Conservation (phyloP, 2,329 filamentous ascomycete species). For the Aspergillus brunneoviolaceus region DNA sequence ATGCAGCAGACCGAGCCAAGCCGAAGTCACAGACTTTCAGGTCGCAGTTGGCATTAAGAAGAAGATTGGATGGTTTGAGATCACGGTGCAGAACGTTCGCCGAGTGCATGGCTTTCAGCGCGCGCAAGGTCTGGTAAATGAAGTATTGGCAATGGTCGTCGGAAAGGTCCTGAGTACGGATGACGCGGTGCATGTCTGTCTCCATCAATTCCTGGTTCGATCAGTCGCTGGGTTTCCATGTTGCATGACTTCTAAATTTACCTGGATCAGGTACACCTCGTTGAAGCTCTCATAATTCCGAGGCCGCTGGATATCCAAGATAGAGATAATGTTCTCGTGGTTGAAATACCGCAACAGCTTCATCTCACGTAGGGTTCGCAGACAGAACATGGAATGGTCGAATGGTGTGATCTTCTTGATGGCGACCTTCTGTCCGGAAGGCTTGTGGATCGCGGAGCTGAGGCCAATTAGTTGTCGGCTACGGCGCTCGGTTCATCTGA, state of each 20-base stretch:
- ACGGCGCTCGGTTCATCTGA: not conserved
- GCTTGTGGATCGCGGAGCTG: slow-evolving; percentile 96
- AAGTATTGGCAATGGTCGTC: slow-evolving; percentile 99
- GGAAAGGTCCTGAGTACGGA: slow-evolving; percentile 95
- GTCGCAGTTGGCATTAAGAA: slow-evolving; percentile 98
- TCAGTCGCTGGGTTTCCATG: not conserved
- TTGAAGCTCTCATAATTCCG: slow-evolving; percentile 94
- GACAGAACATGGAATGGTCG: slow-evolving; percentile 98
- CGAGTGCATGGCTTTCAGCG: slow-evolving; percentile 98
- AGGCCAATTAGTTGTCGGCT: slow-evolving; percentile 15
- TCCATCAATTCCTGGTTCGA: slow-evolving; percentile 88
- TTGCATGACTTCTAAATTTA: slow-evolving; percentile 44
- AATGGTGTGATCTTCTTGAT: slow-evolving; percentile 99
- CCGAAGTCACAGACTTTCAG: slow-evolving; percentile 99
- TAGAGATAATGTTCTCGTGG: slow-evolving; percentile 99
- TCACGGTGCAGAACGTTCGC: slow-evolving; percentile 97
- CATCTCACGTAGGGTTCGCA: slow-evolving; percentile 97
- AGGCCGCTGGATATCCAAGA: slow-evolving; percentile 97
- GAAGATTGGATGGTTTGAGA: slow-evolving; percentile 93
- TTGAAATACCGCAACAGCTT: slow-evolving; percentile 99
- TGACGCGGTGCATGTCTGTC: slow-evolving; percentile 99
- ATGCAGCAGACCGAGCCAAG: slow-evolving; percentile 89
- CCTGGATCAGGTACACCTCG: slow-evolving; percentile 98
- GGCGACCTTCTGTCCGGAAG: slow-evolving; percentile 94
- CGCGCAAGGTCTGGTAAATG: slow-evolving; percentile 98